Evolutionary conservation across 768 basidiomycete species (phyloP), one percentile per base, ranked within the genome.

Genomic region (Mycena indigotica): DNA sequence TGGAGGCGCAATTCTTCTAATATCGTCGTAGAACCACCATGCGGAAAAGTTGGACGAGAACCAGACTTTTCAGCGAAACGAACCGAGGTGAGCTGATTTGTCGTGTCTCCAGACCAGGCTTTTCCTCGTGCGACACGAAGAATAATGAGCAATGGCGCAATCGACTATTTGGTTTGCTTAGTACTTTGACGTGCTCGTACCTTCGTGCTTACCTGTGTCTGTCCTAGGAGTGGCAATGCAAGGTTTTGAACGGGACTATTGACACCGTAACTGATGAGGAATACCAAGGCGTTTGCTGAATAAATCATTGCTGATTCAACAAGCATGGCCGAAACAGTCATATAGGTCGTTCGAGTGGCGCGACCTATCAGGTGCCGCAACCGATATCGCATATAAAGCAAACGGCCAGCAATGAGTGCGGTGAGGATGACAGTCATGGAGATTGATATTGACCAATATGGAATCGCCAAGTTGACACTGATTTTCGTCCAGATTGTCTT

Each of bases 141-240:
- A 41, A 71, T 73, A 41, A 73, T 73, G 28, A 73, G 69, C 41
- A 73, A 66, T 1, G 72, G 71, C 5, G 72, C 72, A 19, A 73
- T 63, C 23, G 70, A 58, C 72, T 72, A 28, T 8, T 12, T 12
- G 35, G 35, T 12, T 38, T 38, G n/a, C 12, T 12, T 38, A 38
- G 12, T 38, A n/a, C n/a, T n/a, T n/a, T n/a, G n/a, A n/a, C n/a
- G n/a, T n/a, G n/a, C n/a, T n/a, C n/a, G n/a, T n/a, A n/a, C n/a
- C n/a, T n/a, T n/a, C n/a, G n/a, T n/a, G 8, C 41, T 19, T 15
- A 48, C 53, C 53, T 55, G 53, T 29, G 44, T 49, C 16, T 40
- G 62, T 15, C 58, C 63, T 6, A 65, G 44, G 12, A 58, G 48
- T 24, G 63, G 63, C 6, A 65, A 48, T 12, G 53, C 50, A 16